A percentile compares a stretch with the other conserved stretches of the same genome.
These are phyloP conservation scores for Tuber umbilicatum DNA, from an alignment of 495 filamentous ascomycete species.

Conservation along the genomic window DNA sequence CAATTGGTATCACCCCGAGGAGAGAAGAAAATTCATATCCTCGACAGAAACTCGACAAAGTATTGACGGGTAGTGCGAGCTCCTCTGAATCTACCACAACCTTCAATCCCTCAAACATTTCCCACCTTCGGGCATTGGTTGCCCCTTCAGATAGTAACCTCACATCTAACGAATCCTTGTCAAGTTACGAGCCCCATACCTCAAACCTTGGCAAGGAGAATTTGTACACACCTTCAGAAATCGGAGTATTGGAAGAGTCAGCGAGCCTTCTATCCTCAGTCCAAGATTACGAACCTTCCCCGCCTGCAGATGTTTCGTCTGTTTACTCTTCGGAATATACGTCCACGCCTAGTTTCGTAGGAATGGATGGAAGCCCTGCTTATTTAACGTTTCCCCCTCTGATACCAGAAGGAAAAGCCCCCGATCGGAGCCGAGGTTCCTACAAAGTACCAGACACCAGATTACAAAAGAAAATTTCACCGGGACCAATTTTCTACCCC, in stretches of 20 bases:
- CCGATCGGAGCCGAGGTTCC: neutral
- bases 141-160: neutral
- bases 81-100: neutral
- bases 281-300: neutral
- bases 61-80: neutral
- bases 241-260: neutral
- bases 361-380: neutral
- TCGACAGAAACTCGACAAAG: neutral
- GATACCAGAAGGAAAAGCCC: neutral
- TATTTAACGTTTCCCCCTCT: neutral
- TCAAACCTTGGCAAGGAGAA: neutral
- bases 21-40: neutral
- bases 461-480: neutral
- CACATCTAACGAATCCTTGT: neutral
- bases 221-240: neutral
- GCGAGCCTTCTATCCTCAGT: neutral
- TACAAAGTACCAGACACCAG: too few species aligned
- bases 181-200: neutral
- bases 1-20: neutral
- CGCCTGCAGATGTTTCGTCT: neutral
- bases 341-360: neutral
- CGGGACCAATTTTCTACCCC: neutral
- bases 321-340: neutral
- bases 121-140: neutral
- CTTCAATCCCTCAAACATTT: neutral